These are phyloP conservation scores for Saccharomycopsis hybrid DNA, from an alignment of 1,139 yeast genomes.

Conservation along the genomic window DNA sequence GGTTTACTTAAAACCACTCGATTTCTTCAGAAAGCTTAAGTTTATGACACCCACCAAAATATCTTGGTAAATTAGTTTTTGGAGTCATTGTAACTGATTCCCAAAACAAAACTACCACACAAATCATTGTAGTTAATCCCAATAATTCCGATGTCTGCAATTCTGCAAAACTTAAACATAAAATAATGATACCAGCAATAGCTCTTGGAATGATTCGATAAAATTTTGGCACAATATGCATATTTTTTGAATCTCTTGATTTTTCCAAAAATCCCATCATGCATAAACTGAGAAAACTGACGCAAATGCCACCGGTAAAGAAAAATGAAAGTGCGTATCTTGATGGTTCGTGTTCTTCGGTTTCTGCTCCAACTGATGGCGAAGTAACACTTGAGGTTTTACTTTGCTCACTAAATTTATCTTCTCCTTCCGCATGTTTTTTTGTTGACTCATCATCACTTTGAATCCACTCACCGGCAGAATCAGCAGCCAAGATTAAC, in stretches of 20 bases:
- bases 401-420: neutral
- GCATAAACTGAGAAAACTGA: conserved; percentile 34
- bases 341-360: conserved; percentile 27
- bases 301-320: conserved; percentile 45
- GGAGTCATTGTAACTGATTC: conserved; percentile 27
- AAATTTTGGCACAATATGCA: conserved; percentile 32
- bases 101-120: conserved; percentile 32
- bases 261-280: conserved; percentile 37
- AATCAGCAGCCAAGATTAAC: conserved; percentile 53
- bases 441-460: conserved; percentile 22
- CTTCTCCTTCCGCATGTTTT: conserved; percentile 20
- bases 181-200: conserved; percentile 29
- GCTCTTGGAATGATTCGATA: conserved; percentile 37
- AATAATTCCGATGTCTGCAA: conserved; percentile 37
- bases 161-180: conserved; percentile 42
- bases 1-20: conserved; percentile 8
- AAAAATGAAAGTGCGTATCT: conserved; percentile 39
- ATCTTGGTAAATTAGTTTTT: conserved; percentile 12
- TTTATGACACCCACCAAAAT: conserved; percentile 13
- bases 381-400: neutral
- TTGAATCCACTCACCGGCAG: conserved; percentile 45
- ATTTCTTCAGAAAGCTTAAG: neutral
- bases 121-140: conserved; percentile 37
- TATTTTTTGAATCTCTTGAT: conserved; percentile 33
- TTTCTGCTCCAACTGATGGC: conserved; percentile 7